phyloP scores from a whole-genome alignment of 1,284 basidiomycete species.

The Flammula alnicola region DNA sequence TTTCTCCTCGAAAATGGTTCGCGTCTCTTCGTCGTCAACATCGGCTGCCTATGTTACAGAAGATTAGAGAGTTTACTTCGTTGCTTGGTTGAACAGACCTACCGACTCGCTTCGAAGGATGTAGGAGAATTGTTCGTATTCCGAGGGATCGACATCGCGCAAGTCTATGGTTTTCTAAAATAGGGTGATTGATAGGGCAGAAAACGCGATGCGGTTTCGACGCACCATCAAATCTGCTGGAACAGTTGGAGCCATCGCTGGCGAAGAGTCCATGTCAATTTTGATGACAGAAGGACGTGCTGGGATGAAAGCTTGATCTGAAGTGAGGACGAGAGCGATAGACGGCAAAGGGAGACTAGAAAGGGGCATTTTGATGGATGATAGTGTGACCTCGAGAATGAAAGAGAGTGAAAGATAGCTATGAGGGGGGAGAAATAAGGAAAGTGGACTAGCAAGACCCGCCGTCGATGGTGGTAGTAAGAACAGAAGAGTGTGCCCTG shows the following conservation, averaged over 20 bases:
- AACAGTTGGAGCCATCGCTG: background rate
- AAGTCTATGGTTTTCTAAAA: background rate
- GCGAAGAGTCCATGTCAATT: background rate
- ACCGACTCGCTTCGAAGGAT: conserved; percentile 1
- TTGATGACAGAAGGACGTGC: background rate
- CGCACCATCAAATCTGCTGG: background rate
- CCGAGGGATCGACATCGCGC: conserved; percentile 3
- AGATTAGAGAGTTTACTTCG: too few relatives aligned
- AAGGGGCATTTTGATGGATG: conserved; percentile 1
- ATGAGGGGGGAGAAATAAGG: too few relatives aligned
- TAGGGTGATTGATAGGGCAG: background rate
- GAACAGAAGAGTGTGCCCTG: too few relatives aligned
- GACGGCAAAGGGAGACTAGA: conserved; percentile 8
- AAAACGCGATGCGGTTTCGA: background rate
- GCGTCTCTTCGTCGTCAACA: too few relatives aligned
- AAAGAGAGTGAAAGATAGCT: too few relatives aligned
- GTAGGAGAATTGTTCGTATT: conserved; percentile 4
- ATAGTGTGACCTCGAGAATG: too few relatives aligned
- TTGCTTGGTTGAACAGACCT: too few relatives aligned
- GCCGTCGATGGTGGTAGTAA: too few relatives aligned
- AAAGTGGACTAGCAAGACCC: too few relatives aligned
- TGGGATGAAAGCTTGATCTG: background rate
- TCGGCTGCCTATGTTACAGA: too few relatives aligned
- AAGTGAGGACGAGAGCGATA: conserved; percentile 7
- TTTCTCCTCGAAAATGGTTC: too few relatives aligned